phyloP scores from a whole-genome alignment of 768 basidiomycete species.

The Leccinum arenicola region DNA sequence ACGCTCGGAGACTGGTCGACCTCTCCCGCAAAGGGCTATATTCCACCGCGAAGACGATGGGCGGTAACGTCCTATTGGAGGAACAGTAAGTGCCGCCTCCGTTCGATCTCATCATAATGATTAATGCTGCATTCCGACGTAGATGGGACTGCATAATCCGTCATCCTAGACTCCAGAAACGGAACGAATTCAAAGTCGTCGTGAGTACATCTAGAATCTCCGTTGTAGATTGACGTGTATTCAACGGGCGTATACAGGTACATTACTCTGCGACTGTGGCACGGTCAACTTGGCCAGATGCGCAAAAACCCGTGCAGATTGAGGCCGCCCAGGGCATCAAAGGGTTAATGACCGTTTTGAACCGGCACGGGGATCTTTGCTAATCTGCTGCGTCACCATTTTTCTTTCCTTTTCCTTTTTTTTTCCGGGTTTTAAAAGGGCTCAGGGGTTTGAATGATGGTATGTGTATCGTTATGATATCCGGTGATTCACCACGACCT shows the following conservation, averaged over 20 bases:
- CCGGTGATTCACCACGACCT: slow-evolving; percentile 2
- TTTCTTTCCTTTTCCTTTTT: slow-evolving; percentile 10
- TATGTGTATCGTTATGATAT: slow-evolving; percentile 22
- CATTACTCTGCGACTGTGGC: slow-evolving; percentile 36
- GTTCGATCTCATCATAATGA: slow-evolving; percentile 16
- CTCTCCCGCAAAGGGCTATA: slow-evolving; percentile 34
- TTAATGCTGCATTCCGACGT: slow-evolving; percentile 13
- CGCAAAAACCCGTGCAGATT: slow-evolving; percentile 35
- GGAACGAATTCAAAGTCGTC: slow-evolving; percentile 33
- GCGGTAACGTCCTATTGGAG: slow-evolving; percentile 37
- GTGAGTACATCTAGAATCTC: slow-evolving; percentile 19
- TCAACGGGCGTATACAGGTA: slow-evolving; percentile 26
- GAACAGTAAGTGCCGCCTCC: slow-evolving; percentile 31
- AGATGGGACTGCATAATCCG: slow-evolving; percentile 39
- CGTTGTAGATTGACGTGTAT: slow-evolving; percentile 7
- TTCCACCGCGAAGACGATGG: slow-evolving; percentile 32
- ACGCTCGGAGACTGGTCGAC: slow-evolving; percentile 32
- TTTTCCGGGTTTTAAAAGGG: slow-evolving; percentile 1
- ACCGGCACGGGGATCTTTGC: slow-evolving; percentile 30
- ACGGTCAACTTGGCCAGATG: slow-evolving; percentile 34
- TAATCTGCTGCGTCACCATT: slow-evolving; percentile 8
- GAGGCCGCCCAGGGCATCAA: slow-evolving; percentile 34
- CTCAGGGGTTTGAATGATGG: slow-evolving; percentile 15
- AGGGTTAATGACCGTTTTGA: slow-evolving; percentile 37
- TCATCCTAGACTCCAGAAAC: slow-evolving; percentile 29